A percentile compares a stretch with the other conserved stretches of the same genome.
phyloP scores from a whole-genome alignment of 2,329 filamentous ascomycete species.

The Stachybotrys elegans region DNA sequence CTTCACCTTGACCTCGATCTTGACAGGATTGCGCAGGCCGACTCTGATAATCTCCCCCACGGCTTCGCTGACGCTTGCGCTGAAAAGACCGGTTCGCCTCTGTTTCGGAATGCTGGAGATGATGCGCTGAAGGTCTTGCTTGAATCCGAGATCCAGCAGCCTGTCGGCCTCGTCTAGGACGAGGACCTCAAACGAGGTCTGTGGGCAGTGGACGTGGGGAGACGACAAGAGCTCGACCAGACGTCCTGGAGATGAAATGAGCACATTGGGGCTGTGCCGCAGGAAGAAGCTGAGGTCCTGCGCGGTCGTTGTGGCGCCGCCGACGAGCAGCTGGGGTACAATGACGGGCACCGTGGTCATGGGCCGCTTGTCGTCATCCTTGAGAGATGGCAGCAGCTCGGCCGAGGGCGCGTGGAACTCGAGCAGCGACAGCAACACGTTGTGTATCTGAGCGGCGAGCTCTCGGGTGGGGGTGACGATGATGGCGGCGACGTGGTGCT shows the following conservation, averaged over 20 bases:
- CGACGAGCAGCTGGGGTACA: slow-evolving; percentile 82
- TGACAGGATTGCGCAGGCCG: slow-evolving; percentile 88
- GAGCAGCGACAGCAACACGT: slow-evolving; percentile 71
- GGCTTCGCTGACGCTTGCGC: slow-evolving; percentile 91
- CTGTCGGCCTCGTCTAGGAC: slow-evolving; percentile 94
- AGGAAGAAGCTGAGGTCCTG: slow-evolving; percentile 86
- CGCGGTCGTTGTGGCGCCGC: slow-evolving; percentile 71
- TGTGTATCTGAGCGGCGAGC: slow-evolving; percentile 83
- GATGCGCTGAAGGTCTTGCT: slow-evolving; percentile 83
- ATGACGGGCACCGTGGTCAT: slow-evolving; percentile 46
- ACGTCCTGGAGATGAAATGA: slow-evolving; percentile 87
- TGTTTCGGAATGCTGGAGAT: slow-evolving; percentile 85
- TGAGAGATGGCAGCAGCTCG: slow-evolving; percentile 51
- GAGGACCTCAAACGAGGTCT: slow-evolving; percentile 85
- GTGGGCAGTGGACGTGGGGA: slow-evolving; percentile 79
- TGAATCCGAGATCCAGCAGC: slow-evolving; percentile 88
- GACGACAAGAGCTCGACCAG: slow-evolving; percentile 83
- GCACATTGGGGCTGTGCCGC: slow-evolving; percentile 76
- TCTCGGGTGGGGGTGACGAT: slow-evolving; percentile 89
- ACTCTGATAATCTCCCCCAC: slow-evolving; percentile 90
- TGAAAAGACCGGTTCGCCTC: slow-evolving; percentile 87
- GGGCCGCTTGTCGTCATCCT: slow-evolving; percentile 51
- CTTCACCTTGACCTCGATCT: slow-evolving; percentile 90
- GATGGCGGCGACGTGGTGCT: slow-evolving; percentile 84
- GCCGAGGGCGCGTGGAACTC: slow-evolving; percentile 80